These are phyloP conservation scores for Aspergillus aculeatinus DNA, from an alignment of 2,329 filamentous ascomycete genomes.

Conservation along the genomic window DNA sequence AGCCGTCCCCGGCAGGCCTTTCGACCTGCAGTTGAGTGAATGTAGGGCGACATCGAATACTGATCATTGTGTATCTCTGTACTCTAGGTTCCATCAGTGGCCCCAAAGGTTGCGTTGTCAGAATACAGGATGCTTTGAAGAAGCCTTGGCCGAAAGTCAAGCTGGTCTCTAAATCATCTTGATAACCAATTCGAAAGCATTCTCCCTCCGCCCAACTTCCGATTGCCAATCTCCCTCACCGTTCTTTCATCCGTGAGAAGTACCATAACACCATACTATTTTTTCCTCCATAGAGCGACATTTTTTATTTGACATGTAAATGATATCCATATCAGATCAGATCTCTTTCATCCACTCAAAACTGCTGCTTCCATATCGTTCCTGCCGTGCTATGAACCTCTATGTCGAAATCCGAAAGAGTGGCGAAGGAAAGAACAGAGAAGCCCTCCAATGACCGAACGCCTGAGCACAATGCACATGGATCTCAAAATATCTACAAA, in stretches of 20 bases:
- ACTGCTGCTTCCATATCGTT: background rate
- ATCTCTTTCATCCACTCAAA: background rate
- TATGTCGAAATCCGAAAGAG: background rate
- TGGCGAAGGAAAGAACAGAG: background rate
- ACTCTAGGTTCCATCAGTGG: slow-evolving; percentile 69
- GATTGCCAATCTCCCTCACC: background rate
- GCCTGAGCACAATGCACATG: slow-evolving; percentile 12
- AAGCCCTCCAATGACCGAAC: slow-evolving; percentile 10
- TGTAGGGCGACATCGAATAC: background rate
- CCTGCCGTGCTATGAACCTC: background rate
- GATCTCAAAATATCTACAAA: slow-evolving; percentile 7
- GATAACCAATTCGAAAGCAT: background rate
- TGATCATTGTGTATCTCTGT: background rate
- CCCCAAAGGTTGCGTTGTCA: slow-evolving; percentile 80
- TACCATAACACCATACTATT: slow-evolving; percentile 41
- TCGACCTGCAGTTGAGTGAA: background rate
- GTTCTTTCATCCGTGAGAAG: slow-evolving; percentile 26
- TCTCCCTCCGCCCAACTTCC: background rate
- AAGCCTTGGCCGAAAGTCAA: slow-evolving; percentile 67
- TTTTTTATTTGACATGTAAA: slow-evolving; percentile 43
- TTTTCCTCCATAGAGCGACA: slow-evolving; percentile 33
- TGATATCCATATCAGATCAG: slow-evolving; percentile 32
- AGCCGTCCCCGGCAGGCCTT: background rate
- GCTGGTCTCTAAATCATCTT: slow-evolving; percentile 18
- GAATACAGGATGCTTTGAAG: slow-evolving; percentile 87